A percentile compares a stretch with the other conserved stretches of the same genome.
These are phyloP conservation scores for Aureobasidium sp. DNA, from an alignment of 2,329 filamentous ascomycete genomes.

Conservation along the genomic window DNA sequence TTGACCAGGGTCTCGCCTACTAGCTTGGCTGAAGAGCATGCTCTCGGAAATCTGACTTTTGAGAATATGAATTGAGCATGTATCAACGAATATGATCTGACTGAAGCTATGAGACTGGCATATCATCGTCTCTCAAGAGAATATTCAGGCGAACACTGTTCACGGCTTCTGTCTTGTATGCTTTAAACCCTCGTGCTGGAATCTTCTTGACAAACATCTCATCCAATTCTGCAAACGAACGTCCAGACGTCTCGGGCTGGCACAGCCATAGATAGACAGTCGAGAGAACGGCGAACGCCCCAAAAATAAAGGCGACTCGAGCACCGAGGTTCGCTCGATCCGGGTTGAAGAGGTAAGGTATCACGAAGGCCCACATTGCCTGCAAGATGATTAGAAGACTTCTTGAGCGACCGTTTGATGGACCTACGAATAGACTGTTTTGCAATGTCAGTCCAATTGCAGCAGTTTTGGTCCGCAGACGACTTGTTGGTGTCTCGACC, in stretches of 20 bases:
- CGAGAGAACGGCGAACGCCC: slow-evolving; percentile 26
- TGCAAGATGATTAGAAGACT: slow-evolving; percentile 19
- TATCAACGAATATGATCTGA: background rate
- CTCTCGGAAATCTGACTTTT: background rate
- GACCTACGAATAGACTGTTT: slow-evolving; percentile 19
- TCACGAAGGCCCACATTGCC: slow-evolving; percentile 34
- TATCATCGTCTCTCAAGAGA: background rate
- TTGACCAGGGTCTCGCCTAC: background rate
- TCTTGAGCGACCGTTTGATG: background rate
- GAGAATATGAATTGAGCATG: no score
- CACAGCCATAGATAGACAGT: background rate
- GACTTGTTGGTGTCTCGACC: slow-evolving; percentile 34
- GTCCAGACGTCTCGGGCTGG: slow-evolving; percentile 15
- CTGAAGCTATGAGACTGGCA: background rate
- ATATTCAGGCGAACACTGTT: background rate
- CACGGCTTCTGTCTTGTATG: slow-evolving; percentile 1
- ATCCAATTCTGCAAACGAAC: slow-evolving; percentile 16
- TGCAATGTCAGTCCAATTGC: slow-evolving; percentile 33
- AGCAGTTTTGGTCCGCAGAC: slow-evolving; percentile 36
- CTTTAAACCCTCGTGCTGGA: slow-evolving; percentile 12
- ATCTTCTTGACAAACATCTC: slow-evolving; percentile 16
- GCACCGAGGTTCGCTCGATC: slow-evolving; percentile 34
- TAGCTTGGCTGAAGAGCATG: background rate
- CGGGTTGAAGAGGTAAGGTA: slow-evolving; percentile 35
- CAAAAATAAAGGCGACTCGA: slow-evolving; percentile 38